These are phyloP conservation scores for Iris macrosiphon DNA, from an alignment of 106 monocot genomes.

Conservation along the genomic window DNA sequence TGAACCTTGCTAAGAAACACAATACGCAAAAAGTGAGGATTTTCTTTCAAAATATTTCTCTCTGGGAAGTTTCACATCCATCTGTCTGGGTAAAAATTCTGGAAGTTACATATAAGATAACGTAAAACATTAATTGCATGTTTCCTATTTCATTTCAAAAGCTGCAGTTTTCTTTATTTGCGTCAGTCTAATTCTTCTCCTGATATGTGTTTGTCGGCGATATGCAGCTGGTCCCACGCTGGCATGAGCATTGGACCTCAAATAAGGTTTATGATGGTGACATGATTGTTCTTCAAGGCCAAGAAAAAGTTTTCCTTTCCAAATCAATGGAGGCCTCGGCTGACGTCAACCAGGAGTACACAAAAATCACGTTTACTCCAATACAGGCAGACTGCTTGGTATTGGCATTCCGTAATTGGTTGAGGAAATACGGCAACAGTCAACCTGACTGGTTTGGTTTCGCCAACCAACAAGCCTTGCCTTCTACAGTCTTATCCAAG, in stretches of 20 bases:
- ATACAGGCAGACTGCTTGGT: slow-evolving; percentile 85
- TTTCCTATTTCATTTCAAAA: no score
- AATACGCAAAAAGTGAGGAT: no score
- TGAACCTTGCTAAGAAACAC: no score
- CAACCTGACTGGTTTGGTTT: slow-evolving; percentile 89
- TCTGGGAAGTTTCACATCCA: no score
- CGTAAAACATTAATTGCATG: no score
- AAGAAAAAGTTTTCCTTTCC: slow-evolving; percentile 83
- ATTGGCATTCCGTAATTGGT: slow-evolving; percentile 79
- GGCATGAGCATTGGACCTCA: slow-evolving; percentile 92
- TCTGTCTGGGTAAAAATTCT: no score
- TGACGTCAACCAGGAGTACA: slow-evolving; percentile 86
- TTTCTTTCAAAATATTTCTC: no score
- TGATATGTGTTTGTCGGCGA: no score
- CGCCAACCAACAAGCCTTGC: slow-evolving; percentile 44
- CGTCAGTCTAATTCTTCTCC: no score
- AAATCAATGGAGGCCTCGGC: slow-evolving; percentile 43
- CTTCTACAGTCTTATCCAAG: slow-evolving; percentile 82
- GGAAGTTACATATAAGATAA: no score
- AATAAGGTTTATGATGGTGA: slow-evolving; percentile 95
- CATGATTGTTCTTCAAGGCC: slow-evolving; percentile 98
- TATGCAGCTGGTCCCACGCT: slow-evolving; percentile 75
- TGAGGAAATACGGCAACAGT: slow-evolving; percentile 75
- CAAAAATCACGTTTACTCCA: slow-evolving; percentile 86
- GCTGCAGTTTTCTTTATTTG: no score